Evolutionary conservation across 306 rosid species (phyloP), one percentile per base, ranked within the genome.

Genomic region (Malus sylvestris): DNA sequence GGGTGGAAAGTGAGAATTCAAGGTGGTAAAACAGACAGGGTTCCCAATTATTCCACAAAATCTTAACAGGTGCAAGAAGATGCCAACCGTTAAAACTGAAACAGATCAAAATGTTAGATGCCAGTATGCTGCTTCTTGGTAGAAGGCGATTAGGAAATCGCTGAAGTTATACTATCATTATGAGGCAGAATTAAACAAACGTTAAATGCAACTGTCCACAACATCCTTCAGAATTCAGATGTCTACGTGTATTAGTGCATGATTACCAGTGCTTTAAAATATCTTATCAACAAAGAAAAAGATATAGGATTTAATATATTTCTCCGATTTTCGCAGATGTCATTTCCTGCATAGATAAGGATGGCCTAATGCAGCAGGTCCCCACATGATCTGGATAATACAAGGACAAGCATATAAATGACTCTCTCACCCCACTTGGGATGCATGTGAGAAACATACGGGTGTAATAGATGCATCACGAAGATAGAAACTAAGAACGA

Each of bases 341-440:
- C 61, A 74, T 62, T 46, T 62, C 70, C 70, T 74, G 46, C 78
- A 62, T 27, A 30, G 61, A 74, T 46, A 29, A 61, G 77, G 61
- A 46, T 74, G 61, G 38, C 49, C 29, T 29, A 19, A 45, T 51
- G 61, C 78, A 62, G 61, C 70, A 74, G 78, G 70, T 46, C 78
- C 78, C 70, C 70, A 73, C 78, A 74, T 61, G 70, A 25, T 74
- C 61, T 45, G 70, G 70, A 74, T 74, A 74, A 19, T 62, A 44
- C 78, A 74, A 30, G 14, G 78, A 62, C 70, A 62, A 62, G 61
- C 61, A 45, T 12, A 74, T 63, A 74, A 62, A 74, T 63, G 78
- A 62, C 11, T 8, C 78, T 44, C 45, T 20, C 78, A 45, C 61
- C 78, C 70, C 55, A 63, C 60, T 62, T 45, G 13, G 46, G 70